These are phyloP conservation scores for Tolypocladium tropicale DNA, from an alignment of 2,329 filamentous ascomycete species.

Conservation along the genomic window DNA sequence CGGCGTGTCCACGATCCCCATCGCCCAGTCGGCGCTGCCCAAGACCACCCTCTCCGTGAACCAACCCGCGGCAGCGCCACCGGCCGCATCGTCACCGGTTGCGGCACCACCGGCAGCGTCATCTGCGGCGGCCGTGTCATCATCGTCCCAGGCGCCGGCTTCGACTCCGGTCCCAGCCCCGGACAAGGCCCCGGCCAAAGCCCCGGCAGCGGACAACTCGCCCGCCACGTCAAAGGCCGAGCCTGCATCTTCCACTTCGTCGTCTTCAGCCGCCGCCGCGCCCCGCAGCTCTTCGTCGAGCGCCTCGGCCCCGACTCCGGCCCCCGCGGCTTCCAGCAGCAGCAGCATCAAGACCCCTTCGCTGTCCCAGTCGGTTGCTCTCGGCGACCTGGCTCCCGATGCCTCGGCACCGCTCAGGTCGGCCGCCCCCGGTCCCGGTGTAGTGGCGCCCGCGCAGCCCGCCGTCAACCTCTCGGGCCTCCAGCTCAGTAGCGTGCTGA, in stretches of 20 bases:
- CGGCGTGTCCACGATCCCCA: conserved; percentile 20
- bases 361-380: neutral
- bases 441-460: conserved; percentile 8
- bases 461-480: conserved; percentile 29
- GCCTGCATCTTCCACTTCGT: neutral
- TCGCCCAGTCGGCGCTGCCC: conserved; percentile 13
- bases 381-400: neutral
- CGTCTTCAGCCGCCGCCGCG: neutral
- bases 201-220: neutral
- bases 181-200: neutral
- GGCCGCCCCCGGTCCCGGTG: conserved; percentile 4
- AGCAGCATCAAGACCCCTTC: neutral
- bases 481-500: conserved; percentile 30
- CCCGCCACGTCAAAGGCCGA: neutral
- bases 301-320: neutral
- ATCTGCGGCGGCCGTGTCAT: neutral
- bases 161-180: neutral
- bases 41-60: conserved; percentile 15
- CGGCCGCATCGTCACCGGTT: neutral
- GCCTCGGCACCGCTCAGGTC: conserved; percentile 2
- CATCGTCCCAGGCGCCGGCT: neutral
- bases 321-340: neutral
- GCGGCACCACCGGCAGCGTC: too few species aligned
- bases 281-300: neutral
- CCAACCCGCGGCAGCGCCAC: neutral